phyloP scores from a whole-genome alignment of 345 rosid genomes.

The Bruguiera parviflora region DNA sequence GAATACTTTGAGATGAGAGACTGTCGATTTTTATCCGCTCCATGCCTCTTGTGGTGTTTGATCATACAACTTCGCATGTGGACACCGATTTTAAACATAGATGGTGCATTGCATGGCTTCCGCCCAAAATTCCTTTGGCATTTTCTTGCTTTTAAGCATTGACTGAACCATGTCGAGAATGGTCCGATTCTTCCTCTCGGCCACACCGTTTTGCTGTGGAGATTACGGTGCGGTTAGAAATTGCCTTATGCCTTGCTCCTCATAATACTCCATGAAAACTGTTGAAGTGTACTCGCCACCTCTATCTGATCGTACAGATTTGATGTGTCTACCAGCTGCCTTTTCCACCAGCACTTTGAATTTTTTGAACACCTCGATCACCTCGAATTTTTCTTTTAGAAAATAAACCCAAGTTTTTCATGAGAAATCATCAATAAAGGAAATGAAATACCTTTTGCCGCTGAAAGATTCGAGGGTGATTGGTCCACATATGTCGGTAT shows the following conservation, averaged over 20 bases:
- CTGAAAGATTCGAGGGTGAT: background rate
- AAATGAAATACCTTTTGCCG: too few relatives aligned
- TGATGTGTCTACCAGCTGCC: background rate
- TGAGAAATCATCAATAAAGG: background rate
- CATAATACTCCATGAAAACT: background rate
- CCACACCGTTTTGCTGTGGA: conserved; percentile 12
- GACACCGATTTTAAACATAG: conserved; percentile 9
- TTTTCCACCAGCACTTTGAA: too few relatives aligned
- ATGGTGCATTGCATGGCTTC: conserved; percentile 2
- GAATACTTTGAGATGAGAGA: background rate
- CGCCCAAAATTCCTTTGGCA: too few relatives aligned
- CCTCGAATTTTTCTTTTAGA: background rate
- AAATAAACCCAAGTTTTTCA: background rate
- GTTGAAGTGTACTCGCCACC: background rate
- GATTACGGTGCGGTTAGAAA: background rate
- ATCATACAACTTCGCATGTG: conserved; percentile 3
- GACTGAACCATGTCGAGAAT: conserved; percentile 5
- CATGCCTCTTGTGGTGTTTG: background rate
- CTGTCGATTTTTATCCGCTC: too few relatives aligned
- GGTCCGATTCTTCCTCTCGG: conserved; percentile 10
- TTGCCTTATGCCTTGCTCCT: background rate
- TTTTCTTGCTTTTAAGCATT: conserved; percentile 1
- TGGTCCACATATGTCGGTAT: background rate
- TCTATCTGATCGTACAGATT: background rate
- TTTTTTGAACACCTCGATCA: background rate